Evolutionary conservation across 148 eudicot genomes (phyloP).

Genomic region (Camellia sinensis): DNA sequence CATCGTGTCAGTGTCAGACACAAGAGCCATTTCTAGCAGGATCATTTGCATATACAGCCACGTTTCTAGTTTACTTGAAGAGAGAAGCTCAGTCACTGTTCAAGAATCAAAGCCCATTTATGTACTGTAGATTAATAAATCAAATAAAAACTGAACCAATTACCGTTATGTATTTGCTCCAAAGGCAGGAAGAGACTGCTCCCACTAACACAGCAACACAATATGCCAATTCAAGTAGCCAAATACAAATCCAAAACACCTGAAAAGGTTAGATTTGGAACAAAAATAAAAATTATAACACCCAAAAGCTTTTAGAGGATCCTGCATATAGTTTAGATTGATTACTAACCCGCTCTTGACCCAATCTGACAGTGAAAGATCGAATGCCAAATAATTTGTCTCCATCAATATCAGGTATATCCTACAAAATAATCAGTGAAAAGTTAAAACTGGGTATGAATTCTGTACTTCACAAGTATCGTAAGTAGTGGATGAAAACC

Average conservation of each 20-base stretch:
- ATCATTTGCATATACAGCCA: neutral
- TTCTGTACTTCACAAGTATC: neutral
- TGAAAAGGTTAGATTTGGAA: slow-evolving; percentile 29
- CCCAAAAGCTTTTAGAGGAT: slow-evolving; percentile 13
- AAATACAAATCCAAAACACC: slow-evolving; percentile 96
- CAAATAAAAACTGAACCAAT: slow-evolving; percentile 2
- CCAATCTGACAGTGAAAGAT: slow-evolving; percentile 91
- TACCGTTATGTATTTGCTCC: slow-evolving; percentile 92
- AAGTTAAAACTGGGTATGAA: neutral
- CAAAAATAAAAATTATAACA: neutral
- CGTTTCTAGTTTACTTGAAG: neutral
- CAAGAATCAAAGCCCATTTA: neutral
- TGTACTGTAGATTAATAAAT: neutral
- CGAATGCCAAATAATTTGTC: slow-evolving; percentile 87
- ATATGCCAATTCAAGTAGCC: slow-evolving; percentile 89
- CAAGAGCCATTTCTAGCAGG: neutral
- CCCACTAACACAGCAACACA: slow-evolving; percentile 83
- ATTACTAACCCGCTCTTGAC: slow-evolving; percentile 80
- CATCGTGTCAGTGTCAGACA: no score
- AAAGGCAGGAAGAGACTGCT: slow-evolving; percentile 60
- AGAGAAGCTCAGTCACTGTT: neutral
- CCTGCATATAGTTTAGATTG: neutral
- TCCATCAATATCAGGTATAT: slow-evolving; percentile 97
- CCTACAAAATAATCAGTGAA: slow-evolving; percentile 41
- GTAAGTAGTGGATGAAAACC: neutral